phyloP scores from a whole-genome alignment of 768 basidiomycete genomes.

The Kwoniella dejecticola region DNA sequence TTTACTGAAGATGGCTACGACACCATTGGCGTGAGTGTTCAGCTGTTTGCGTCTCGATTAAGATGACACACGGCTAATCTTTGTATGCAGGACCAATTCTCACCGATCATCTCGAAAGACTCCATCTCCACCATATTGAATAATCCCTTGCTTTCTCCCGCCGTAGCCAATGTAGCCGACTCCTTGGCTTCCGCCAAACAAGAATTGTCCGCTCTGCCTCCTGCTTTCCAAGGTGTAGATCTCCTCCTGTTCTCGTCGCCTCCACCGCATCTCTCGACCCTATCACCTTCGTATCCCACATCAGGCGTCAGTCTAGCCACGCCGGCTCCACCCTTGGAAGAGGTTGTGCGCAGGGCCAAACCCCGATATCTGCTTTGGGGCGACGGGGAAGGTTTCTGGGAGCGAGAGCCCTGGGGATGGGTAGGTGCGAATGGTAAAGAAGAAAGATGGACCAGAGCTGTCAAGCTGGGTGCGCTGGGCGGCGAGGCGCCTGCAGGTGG shows the following conservation, averaged over 20 bases:
- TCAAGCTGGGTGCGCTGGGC: conserved; percentile 87
- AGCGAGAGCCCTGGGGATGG: conserved; percentile 90
- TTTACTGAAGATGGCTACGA: conserved; percentile 63
- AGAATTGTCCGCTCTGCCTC: conserved; percentile 65
- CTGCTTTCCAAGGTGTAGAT: conserved; percentile 62
- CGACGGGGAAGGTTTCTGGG: conserved; percentile 82
- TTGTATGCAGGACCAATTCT: conserved; percentile 27
- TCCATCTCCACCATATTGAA: conserved; percentile 55
- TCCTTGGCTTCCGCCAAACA: conserved; percentile 72
- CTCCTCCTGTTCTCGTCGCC: conserved; percentile 72
- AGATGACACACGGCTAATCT: neutral
- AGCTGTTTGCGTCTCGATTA: neutral
- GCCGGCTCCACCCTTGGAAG: conserved; percentile 57
- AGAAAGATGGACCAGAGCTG: conserved; percentile 67
- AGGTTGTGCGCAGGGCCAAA: conserved; percentile 59
- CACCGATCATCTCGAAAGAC: conserved; percentile 30
- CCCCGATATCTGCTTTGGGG: conserved; percentile 86
- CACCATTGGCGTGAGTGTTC: conserved; percentile 47
- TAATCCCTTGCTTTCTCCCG: conserved; percentile 25
- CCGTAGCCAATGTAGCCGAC: conserved; percentile 33
- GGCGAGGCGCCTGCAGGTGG: conserved; percentile 60
- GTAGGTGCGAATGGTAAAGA: conserved; percentile 58
- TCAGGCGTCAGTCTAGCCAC: conserved; percentile 65
- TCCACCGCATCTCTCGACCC: conserved; percentile 63
- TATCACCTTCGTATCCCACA: conserved; percentile 58